phyloP scores from a whole-genome alignment of 2,329 filamentous ascomycete species.

The Calonectria leucothoes region DNA sequence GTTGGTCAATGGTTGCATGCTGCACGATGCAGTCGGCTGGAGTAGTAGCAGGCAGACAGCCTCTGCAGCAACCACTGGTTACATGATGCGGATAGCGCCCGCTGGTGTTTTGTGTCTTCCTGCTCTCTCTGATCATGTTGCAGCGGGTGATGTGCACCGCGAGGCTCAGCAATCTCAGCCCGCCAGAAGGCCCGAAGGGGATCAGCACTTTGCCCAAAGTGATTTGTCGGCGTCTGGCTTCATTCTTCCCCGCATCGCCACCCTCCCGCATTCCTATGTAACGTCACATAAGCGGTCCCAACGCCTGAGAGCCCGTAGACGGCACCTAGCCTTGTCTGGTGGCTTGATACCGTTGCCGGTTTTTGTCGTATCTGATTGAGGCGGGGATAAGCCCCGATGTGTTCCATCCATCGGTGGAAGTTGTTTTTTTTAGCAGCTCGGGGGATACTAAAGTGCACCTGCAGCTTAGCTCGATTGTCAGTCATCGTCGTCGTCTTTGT shows the following conservation, averaged over 20 bases:
- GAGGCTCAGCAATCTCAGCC: neutral
- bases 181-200: neutral
- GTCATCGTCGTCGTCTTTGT: neutral
- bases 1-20: neutral
- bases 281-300: conserved; percentile 3
- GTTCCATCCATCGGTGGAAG: too few species aligned
- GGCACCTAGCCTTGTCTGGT: neutral
- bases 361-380: neutral
- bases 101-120: neutral
- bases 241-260: neutral
- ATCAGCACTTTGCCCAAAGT: neutral
- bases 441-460: neutral
- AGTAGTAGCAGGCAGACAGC: too few species aligned
- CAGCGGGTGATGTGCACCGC: neutral
- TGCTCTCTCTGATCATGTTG: neutral
- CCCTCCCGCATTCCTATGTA: conserved; percentile 4
- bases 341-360: neutral
- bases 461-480: neutral
- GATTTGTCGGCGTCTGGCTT: neutral
- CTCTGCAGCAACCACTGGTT: neutral
- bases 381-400: conserved; percentile 2
- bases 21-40: too few species aligned
- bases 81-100: neutral
- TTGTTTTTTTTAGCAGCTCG: neutral
- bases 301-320: neutral